Percentiles rank a stretch among this genome's conserved stretches.
Conservation (phyloP, 2,329 filamentous ascomycete species). For the Tolypocladium endophyticum region DNA sequence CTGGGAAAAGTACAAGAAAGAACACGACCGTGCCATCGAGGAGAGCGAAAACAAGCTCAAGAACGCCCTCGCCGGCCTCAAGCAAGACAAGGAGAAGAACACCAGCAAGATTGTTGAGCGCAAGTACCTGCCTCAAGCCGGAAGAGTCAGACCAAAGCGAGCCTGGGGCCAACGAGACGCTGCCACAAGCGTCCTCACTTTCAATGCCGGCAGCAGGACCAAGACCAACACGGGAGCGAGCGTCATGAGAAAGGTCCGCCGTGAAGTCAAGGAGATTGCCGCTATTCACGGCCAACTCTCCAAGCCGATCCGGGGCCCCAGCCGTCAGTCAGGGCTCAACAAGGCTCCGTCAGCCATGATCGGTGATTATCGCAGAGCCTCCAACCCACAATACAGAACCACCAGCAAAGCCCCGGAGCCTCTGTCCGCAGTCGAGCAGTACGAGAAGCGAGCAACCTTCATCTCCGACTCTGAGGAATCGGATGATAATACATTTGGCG, state of each 20-base stretch:
- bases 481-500: slow-evolving; percentile 18
- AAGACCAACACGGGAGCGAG: slow-evolving; percentile 40
- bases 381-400: slow-evolving; percentile 23
- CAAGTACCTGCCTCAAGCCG: slow-evolving; percentile 32
- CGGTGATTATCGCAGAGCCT: slow-evolving; percentile 36
- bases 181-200: slow-evolving; percentile 26
- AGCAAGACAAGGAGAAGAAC: slow-evolving; percentile 46
- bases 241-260: slow-evolving; percentile 44
- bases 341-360: slow-evolving; percentile 44
- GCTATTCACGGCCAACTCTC: slow-evolving; percentile 35
- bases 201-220: slow-evolving; percentile 37
- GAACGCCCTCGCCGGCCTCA: slow-evolving; percentile 45
- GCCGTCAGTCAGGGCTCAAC: slow-evolving; percentile 28
- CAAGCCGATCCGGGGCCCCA: slow-evolving; percentile 13
- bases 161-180: slow-evolving; percentile 17
- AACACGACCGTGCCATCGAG: slow-evolving; percentile 46
- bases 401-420: slow-evolving; percentile 10
- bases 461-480: slow-evolving; percentile 28
- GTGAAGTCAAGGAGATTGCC: slow-evolving; percentile 44
- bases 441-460: slow-evolving; percentile 25
- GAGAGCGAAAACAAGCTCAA: slow-evolving; percentile 50
- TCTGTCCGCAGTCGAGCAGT: slow-evolving; percentile 14
- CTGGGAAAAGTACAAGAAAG: slow-evolving; percentile 57
- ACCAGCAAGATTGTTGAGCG: slow-evolving; percentile 45
- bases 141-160: slow-evolving; percentile 20